phyloP scores from a whole-genome alignment of 352 stramenopile genomes.

The Pythium oligandrum region DNA sequence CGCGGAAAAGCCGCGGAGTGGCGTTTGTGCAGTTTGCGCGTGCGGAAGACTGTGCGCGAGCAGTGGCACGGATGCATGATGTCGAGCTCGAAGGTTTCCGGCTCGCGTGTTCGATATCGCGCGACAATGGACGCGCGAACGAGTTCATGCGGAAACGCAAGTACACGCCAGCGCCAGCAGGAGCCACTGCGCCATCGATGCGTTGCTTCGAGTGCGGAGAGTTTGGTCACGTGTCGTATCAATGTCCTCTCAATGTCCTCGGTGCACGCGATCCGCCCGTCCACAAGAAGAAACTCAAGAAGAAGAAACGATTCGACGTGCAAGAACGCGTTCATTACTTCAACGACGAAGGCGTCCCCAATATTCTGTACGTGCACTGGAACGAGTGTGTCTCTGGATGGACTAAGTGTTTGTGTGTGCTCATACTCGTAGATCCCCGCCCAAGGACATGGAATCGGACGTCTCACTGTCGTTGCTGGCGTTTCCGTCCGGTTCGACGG shows the following conservation, averaged over 20 bases:
- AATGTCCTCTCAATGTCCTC: conserved; percentile 80
- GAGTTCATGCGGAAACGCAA: conserved; percentile 84
- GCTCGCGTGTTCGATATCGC: conserved; percentile 57
- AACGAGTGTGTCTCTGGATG: not conserved
- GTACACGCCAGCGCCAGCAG: conserved; percentile 19
- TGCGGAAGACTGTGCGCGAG: conserved; percentile 48
- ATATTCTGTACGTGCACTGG: conserved; percentile 49
- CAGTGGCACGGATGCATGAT: conserved; percentile 56
- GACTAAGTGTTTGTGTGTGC: conserved; percentile 4
- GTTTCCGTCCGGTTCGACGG: conserved; percentile 29
- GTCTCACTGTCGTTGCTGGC: conserved; percentile 66
- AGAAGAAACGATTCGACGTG: conserved; percentile 58
- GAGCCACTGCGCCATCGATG: conserved; percentile 23
- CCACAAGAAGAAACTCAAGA: conserved; percentile 44
- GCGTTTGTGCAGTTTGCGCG: conserved; percentile 84
- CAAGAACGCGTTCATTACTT: conserved; percentile 64
- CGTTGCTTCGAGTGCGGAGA: conserved; percentile 85
- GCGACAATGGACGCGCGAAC: conserved; percentile 71
- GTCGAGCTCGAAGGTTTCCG: conserved; percentile 53
- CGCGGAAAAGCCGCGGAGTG: conserved; percentile 65
- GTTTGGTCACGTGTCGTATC: conserved; percentile 76
- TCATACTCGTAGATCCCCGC: conserved; percentile 29
- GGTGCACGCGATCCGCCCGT: conserved; percentile 57
- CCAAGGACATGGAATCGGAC: conserved; percentile 40
- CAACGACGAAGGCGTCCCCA: conserved; percentile 49